Evolutionary conservation across 2,329 filamentous ascomycete species (phyloP).

Genomic region (Paracamarosporium sp.): DNA sequence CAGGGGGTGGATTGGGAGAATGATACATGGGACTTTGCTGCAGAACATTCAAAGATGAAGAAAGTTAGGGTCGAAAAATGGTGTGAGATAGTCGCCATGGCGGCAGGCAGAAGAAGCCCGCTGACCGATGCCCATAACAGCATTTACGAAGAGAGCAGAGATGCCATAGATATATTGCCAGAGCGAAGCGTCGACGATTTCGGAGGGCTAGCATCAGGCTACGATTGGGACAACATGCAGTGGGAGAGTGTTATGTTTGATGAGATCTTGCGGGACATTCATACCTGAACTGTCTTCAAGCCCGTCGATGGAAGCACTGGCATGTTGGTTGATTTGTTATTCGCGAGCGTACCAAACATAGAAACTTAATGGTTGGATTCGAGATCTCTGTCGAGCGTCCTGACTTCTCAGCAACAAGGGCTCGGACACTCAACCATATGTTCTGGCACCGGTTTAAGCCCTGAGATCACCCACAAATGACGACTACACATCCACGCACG

Average conservation of each 20-base stretch:
- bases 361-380: neutral
- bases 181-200: slow-evolving; percentile 11
- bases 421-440: neutral
- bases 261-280: slow-evolving; percentile 13
- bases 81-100: slow-evolving; percentile 16
- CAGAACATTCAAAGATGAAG: slow-evolving; percentile 16
- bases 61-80: slow-evolving; percentile 17
- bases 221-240: slow-evolving; percentile 15
- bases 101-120: slow-evolving; percentile 11
- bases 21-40: slow-evolving; percentile 15
- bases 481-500: slow-evolving; percentile 4
- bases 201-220: slow-evolving; percentile 12
- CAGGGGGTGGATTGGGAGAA: slow-evolving; percentile 14
- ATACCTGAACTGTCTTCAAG: slow-evolving; percentile 8
- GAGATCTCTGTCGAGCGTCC: slow-evolving; percentile 1
- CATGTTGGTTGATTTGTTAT: slow-evolving; percentile 4
- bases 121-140: slow-evolving; percentile 12
- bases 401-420: slow-evolving; percentile 4
- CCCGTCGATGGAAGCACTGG: slow-evolving; percentile 7
- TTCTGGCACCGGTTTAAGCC: slow-evolving; percentile 1
- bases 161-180: slow-evolving; percentile 12
- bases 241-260: slow-evolving; percentile 15
- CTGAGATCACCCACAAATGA: neutral
- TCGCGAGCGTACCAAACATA: neutral
- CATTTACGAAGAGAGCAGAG: slow-evolving; percentile 10